Conservation (phyloP, 1,284 basidiomycete genomes). For the Tilletia caries region DNA sequence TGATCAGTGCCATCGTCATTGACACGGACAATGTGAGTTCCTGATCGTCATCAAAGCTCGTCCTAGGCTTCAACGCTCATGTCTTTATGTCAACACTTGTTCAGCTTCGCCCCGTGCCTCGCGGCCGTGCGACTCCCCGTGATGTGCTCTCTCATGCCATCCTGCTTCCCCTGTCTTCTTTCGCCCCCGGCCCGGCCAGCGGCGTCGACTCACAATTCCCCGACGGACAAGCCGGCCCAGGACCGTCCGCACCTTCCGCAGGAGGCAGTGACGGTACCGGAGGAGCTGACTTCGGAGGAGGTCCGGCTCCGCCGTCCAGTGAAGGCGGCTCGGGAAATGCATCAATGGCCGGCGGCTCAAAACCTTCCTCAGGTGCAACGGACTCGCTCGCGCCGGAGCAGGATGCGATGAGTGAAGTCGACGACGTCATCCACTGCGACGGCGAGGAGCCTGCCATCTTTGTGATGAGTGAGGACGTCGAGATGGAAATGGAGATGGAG, state of each 20-base stretch:
- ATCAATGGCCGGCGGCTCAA: too few species aligned
- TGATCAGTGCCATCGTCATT: constrained; percentile 55
- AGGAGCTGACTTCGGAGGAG: too few species aligned
- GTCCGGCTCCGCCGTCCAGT: too few species aligned
- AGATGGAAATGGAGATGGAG: constrained; percentile 9
- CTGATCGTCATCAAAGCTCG: too few species aligned
- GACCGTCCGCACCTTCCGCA: not conserved
- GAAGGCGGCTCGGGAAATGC: too few species aligned
- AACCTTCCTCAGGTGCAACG: too few species aligned
- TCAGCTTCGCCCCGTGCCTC: constrained; percentile 1
- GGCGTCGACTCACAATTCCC: not conserved
- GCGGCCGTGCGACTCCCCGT: constrained; percentile 1
- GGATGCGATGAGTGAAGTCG: too few species aligned
- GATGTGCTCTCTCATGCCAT: constrained; percentile 11
- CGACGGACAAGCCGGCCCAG: not conserved
- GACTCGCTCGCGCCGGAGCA: too few species aligned
- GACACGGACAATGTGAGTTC: constrained; percentile 54
- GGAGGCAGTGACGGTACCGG: too few species aligned
- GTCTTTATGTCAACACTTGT: not conserved
- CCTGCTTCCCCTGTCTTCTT: constrained; percentile 5
- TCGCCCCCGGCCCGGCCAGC: not conserved
- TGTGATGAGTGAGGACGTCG: constrained; percentile 7
- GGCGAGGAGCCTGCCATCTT: not conserved
- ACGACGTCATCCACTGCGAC: too few species aligned
- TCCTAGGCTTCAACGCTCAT: too few species aligned